A percentile compares a stretch with the other conserved stretches of the same genome.
These are phyloP conservation scores for Monosporascus sp. DNA, from an alignment of 2,329 filamentous ascomycete species.

Conservation along the genomic window DNA sequence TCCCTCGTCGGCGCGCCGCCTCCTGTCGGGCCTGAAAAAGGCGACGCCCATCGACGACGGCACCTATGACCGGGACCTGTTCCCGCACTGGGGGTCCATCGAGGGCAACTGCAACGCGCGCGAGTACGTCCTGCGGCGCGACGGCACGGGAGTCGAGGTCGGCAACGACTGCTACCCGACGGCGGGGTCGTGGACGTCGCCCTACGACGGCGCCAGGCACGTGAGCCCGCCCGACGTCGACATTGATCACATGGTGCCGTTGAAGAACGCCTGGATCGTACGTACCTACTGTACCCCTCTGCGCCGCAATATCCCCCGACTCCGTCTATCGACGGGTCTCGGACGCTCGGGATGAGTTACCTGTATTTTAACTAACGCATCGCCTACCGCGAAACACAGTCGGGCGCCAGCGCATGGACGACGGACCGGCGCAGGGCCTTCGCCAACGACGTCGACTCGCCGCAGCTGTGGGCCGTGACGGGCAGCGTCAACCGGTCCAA, in stretches of 20 bases:
- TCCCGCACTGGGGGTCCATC: constrained; percentile 67
- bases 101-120: constrained; percentile 64
- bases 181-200: constrained; percentile 63
- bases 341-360: neutral
- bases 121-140: constrained; percentile 68
- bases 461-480: constrained; percentile 75
- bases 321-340: no score
- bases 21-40: constrained; percentile 56
- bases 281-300: constrained; percentile 15
- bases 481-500: constrained; percentile 70
- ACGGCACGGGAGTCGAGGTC: constrained; percentile 59
- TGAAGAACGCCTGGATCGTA: constrained; percentile 75
- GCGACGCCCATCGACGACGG: constrained; percentile 46
- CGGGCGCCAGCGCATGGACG: constrained; percentile 68
- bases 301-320: neutral
- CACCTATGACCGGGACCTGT: constrained; percentile 60
- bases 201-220: constrained; percentile 71
- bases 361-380: neutral
- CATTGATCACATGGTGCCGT: constrained; percentile 78
- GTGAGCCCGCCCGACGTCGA: constrained; percentile 64
- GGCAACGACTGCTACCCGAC: constrained; percentile 56
- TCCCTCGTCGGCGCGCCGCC: constrained; percentile 47
- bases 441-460: constrained; percentile 71
- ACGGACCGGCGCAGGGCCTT: constrained; percentile 60
- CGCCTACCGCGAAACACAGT: constrained; percentile 35